Percentiles rank a stretch among this genome's conserved stretches.
Conservation (phyloP, 192 early-diverging fungal genomes). For the Coemansia sp. region DNA sequence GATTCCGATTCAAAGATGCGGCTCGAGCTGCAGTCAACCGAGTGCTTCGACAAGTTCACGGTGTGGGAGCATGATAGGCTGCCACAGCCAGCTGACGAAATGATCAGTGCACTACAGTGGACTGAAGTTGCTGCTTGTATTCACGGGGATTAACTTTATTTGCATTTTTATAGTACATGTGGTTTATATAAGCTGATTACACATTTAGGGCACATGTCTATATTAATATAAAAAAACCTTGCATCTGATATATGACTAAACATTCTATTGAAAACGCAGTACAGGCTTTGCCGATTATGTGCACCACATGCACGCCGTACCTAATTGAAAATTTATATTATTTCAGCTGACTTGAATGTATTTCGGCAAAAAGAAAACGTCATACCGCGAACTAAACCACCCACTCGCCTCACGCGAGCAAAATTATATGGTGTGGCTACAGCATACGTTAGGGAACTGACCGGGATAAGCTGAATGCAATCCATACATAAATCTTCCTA, state of each 20-base stretch:
- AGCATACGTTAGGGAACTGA: no score
- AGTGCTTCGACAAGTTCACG: conserved; percentile 14
- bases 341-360: no score
- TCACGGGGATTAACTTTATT: conserved; percentile 13
- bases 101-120: conserved; percentile 39
- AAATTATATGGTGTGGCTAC: no score
- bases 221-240: neutral
- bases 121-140: conserved; percentile 30
- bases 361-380: no score
- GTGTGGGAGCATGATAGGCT: conserved; percentile 50
- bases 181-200: no score
- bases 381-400: no score
- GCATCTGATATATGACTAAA: no score
- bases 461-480: no score
- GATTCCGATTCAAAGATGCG: conserved; percentile 10
- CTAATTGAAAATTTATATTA: neutral
- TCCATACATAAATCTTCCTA: no score
- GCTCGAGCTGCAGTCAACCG: conserved; percentile 21
- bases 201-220: no score
- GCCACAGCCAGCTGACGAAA: conserved; percentile 32
- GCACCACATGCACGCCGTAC: conserved; percentile 2
- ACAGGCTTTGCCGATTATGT: conserved; percentile 6
- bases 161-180: neutral
- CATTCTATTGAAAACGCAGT: neutral
- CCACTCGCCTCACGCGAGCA: no score